These are phyloP conservation scores for Penicillium simplicissimum DNA, from an alignment of 495 filamentous ascomycete species.

Conservation along the genomic window DNA sequence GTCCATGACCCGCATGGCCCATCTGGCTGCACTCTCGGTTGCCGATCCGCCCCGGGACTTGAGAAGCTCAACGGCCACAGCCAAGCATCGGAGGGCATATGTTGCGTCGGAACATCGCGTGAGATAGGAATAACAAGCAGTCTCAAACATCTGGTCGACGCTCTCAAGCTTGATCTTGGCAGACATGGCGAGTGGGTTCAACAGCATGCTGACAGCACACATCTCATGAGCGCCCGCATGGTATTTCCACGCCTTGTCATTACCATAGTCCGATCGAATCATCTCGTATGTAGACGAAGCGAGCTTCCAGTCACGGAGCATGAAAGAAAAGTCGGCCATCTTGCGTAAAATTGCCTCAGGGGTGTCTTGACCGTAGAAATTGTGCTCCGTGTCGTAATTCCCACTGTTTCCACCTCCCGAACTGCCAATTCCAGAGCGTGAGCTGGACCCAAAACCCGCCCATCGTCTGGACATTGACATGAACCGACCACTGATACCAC, in stretches of 20 bases:
- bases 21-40: constrained; percentile 83
- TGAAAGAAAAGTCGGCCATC: constrained; percentile 91
- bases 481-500: constrained; percentile 85
- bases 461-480: constrained; percentile 88
- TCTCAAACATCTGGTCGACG: constrained; percentile 82
- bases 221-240: constrained; percentile 93
- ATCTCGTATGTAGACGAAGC: constrained; percentile 88
- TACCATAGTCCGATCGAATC: constrained; percentile 80
- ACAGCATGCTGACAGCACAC: constrained; percentile 77
- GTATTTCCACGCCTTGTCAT: constrained; percentile 95
- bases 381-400: constrained; percentile 76
- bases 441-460: constrained; percentile 72
- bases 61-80: constrained; percentile 78
- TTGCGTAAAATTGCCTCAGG: constrained; percentile 91
- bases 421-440: constrained; percentile 43
- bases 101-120: constrained; percentile 75
- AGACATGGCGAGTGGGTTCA: constrained; percentile 68
- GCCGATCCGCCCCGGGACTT: constrained; percentile 73
- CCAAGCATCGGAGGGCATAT: constrained; percentile 73
- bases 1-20: constrained; percentile 80
- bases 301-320: constrained; percentile 95
- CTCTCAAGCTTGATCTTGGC: constrained; percentile 74
- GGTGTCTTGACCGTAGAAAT: constrained; percentile 80
- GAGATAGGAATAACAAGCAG: constrained; percentile 87
- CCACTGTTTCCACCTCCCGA: constrained; percentile 46